These are phyloP conservation scores for Aspergillus sp. DNA, from an alignment of 2,329 filamentous ascomycete species.

Conservation along the genomic window DNA sequence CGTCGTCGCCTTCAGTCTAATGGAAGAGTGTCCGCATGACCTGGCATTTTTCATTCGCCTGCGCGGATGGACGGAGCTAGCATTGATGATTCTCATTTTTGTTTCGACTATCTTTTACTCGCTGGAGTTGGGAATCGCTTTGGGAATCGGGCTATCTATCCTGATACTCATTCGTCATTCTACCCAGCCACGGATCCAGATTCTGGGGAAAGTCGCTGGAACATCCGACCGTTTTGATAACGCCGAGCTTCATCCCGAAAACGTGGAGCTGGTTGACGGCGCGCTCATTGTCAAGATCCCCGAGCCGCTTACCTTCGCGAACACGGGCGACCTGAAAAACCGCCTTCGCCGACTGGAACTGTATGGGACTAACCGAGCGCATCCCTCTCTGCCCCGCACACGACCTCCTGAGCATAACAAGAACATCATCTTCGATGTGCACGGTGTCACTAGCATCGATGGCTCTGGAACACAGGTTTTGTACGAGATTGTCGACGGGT, in stretches of 20 bases:
- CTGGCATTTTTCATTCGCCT: constrained; percentile 85
- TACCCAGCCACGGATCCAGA: constrained; percentile 91
- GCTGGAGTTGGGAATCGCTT: constrained; percentile 85
- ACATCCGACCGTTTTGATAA: constrained; percentile 78
- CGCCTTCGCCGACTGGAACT: constrained; percentile 79
- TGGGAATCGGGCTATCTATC: constrained; percentile 87
- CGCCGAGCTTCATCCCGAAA: constrained; percentile 68
- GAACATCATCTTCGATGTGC: constrained; percentile 95
- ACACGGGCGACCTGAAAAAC: constrained; percentile 87
- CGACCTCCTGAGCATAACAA: constrained; percentile 76
- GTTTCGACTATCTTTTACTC: constrained; percentile 93
- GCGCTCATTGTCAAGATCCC: constrained; percentile 97
- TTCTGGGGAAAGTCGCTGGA: constrained; percentile 82
- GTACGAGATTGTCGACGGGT: constrained; percentile 79
- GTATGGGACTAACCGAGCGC: constrained; percentile 80
- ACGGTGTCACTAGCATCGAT: constrained; percentile 93
- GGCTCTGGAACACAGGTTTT: constrained; percentile 91
- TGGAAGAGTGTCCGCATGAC: constrained; percentile 93
- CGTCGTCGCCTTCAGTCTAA: constrained; percentile 88
- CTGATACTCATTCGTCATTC: constrained; percentile 86
- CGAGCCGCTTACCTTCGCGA: constrained; percentile 93
- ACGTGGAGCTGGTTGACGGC: constrained; percentile 84
- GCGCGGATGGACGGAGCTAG: constrained; percentile 78
- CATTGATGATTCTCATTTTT: constrained; percentile 87
- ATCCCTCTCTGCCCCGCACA: constrained; percentile 81